Evolutionary conservation across 139 green algal species (phyloP), one percentile per base, ranked within the genome.

Genomic region (Trebouxia sp.): DNA sequence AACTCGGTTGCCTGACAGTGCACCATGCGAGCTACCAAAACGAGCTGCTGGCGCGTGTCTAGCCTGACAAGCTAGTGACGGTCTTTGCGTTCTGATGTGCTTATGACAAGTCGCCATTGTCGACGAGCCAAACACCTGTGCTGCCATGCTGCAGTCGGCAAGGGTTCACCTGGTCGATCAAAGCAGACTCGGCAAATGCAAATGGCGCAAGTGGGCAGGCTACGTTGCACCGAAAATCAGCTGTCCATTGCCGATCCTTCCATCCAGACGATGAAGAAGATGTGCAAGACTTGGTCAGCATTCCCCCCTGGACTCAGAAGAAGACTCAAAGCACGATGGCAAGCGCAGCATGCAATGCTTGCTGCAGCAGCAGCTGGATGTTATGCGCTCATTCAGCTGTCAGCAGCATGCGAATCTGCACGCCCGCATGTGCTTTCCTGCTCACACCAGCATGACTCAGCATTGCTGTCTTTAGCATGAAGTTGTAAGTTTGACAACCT

Each of bases 221-320:
- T 72, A 72, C 62, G 62, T 72, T 35, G 62, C 62, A 72, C 62
- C 62, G 43, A 43, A 45, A 3, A 72, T 32, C 32, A 72, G 62
- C 62, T 72, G 62, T 72, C 62, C 32, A 28, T 37, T 45, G 26
- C 35, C 55, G 62, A 72, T 72, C 62, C 62, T 72, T 72, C 62
- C 62, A 72, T 72, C 32, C 14, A n/a, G 9, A 69, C 24, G 58
- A 41, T 26, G 58, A 69, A 39, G 58, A 69, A 41, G 58, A 69
- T 6, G 7, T 0, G 10, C 30, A 7, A n/a, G n/a, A n/a, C n/a
- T n/a, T n/a, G n/a, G n/a, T n/a, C n/a, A n/a, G n/a, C n/a, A n/a
- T n/a, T n/a, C n/a, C n/a, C n/a, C n/a, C 3, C 58, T 17, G 58
- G 14, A 66, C 38, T 17, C 10, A 14, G 32, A 43, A 70, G 58